Evolutionary conservation across 148 eudicot species (phyloP).

Genomic region (Rhododendron simsii): DNA sequence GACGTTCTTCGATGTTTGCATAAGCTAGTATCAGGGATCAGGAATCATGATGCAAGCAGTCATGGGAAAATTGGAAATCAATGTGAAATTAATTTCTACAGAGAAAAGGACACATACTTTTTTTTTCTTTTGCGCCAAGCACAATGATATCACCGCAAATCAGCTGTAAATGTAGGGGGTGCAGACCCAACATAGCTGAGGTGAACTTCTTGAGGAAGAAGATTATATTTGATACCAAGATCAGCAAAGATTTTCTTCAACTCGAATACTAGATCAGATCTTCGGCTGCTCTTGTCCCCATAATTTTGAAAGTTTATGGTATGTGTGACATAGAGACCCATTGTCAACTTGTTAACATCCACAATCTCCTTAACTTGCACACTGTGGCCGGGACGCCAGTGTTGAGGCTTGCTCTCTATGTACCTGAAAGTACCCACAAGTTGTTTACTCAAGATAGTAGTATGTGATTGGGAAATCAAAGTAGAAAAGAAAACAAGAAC

Average conservation of each 20-base stretch:
- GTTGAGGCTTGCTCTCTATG: slow-evolving; percentile 70
- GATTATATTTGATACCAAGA: slow-evolving; percentile 52
- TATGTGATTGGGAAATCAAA: neutral
- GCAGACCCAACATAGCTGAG: slow-evolving; percentile 35
- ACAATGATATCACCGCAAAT: slow-evolving; percentile 2
- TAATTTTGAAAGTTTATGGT: slow-evolving; percentile 75
- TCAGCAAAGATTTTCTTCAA: slow-evolving; percentile 72
- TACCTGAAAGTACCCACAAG: slow-evolving; percentile 39
- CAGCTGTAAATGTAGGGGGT: slow-evolving; percentile 17
- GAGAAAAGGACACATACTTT: neutral
- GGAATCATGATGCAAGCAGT: neutral
- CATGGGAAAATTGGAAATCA: neutral
- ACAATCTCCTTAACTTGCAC: slow-evolving; percentile 66
- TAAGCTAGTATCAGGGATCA: neutral
- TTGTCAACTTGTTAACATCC: slow-evolving; percentile 66
- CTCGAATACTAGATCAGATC: slow-evolving; percentile 63
- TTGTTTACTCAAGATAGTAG: neutral
- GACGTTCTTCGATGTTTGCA: neutral
- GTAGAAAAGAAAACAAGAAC: neutral
- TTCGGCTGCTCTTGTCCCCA: slow-evolving; percentile 49
- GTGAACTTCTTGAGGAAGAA: slow-evolving; percentile 71
- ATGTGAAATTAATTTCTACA: neutral
- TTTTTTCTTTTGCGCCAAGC: neutral
- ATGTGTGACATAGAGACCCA: slow-evolving; percentile 63
- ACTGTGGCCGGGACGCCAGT: slow-evolving; percentile 62